Percentiles rank a stretch among this genome's conserved stretches.
Evolutionary conservation across 768 basidiomycete genomes (phyloP).

Genomic region (Tricholoma hemisulphureum): DNA sequence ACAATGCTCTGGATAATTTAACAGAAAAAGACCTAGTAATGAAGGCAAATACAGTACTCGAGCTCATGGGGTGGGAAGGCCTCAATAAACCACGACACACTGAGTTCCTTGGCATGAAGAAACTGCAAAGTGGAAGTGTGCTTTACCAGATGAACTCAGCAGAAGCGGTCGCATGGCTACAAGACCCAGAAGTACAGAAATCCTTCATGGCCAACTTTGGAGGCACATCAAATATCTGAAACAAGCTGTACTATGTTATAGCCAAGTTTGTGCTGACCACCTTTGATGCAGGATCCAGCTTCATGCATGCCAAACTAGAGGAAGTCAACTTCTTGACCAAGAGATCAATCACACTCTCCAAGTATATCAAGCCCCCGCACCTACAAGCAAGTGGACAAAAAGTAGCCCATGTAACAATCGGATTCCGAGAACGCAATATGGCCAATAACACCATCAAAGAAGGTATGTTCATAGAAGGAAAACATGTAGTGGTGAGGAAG

Average conservation of each 20-base stretch:
- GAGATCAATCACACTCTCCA: slow-evolving; percentile 7
- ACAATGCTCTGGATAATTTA: not conserved
- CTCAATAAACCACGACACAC: not conserved
- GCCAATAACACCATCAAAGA: slow-evolving; percentile 25
- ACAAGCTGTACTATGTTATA: slow-evolving; percentile 7
- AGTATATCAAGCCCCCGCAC: slow-evolving; percentile 27
- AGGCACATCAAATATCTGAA: not conserved
- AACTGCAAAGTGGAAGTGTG: not conserved
- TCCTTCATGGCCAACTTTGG: not conserved
- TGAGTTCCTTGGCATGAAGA: not conserved
- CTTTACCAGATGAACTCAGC: not conserved
- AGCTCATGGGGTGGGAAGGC: not conserved
- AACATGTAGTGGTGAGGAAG: slow-evolving; percentile 13
- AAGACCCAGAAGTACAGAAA: not conserved
- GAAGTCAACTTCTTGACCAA: slow-evolving; percentile 6
- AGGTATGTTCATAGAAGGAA: slow-evolving; percentile 17
- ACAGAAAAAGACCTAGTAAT: not conserved
- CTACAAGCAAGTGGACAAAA: slow-evolving; percentile 14
- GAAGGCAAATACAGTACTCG: not conserved
- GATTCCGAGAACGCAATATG: slow-evolving; percentile 9
- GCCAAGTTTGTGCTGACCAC: slow-evolving; percentile 21
- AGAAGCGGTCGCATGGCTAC: not conserved
- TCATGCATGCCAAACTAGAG: slow-evolving; percentile 9
- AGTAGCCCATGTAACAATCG: slow-evolving; percentile 22
- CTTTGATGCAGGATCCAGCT: slow-evolving; percentile 7